Evolutionary conservation across 1,284 basidiomycete genomes (phyloP), one percentile per base, ranked within the genome.

Genomic region (Cronartium quercuum): DNA sequence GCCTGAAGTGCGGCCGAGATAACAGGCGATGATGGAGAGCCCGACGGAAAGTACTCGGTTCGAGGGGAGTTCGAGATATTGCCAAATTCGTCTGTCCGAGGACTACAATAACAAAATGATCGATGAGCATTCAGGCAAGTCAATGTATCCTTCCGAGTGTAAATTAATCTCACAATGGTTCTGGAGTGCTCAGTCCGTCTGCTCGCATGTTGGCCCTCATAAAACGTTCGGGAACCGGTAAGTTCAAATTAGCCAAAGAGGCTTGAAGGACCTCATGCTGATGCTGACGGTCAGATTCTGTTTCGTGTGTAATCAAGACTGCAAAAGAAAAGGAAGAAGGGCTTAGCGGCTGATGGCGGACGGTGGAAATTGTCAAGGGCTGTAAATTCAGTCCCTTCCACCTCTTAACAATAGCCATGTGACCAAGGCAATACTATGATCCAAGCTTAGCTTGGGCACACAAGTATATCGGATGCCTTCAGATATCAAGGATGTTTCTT

Each of bases 201-300:
- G 80, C 79, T 1, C 77, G 65, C 51, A 78, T 73, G 69, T 77
- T 79, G 38, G 79, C 80, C 41, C 79, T 70, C 38, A 77, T 77
- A 65, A 80, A 62, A 34, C 77, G 77, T 63, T 81, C 80, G 4
- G 80, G 80, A 37, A 78, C 76, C 18, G 78, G 78, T 13, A 81
- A 73, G 63, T 79, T 78, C 63, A 81, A 76, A 5, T 76, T 76
- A 41, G 79, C 75, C 58, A 81, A 76, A 12, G 79, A 78, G 3
- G 77, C 76, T 18, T 77, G 77, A 6, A 78, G 38, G 41, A 75
- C 77, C 21, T 77, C 76, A 51, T 66, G 60, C 41, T 75, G 73
- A 21, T 68, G 55, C 29, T 77, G 71, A 6, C 68, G 67, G 44
- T 78, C 76, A 64, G 55, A n/a, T 51, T 74, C 71, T 12, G 29